Evolutionary conservation across 805 yeast species (phyloP), one percentile per base, ranked within the genome.

Genomic region (Citeromyces matritensis): DNA sequence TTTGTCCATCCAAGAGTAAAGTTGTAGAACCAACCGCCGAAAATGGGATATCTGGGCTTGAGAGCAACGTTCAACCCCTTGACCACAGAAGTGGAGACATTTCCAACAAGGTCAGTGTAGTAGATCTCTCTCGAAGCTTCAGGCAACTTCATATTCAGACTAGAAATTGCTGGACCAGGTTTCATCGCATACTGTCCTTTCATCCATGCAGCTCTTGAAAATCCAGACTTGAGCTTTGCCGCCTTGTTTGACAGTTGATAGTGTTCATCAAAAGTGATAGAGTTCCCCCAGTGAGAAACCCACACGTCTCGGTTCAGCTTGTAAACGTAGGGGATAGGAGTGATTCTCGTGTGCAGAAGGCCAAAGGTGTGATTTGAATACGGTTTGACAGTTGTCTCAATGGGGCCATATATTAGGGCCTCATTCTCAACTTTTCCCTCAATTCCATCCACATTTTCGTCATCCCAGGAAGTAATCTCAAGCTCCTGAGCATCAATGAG

Each of bases 1-100:
- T 72, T 68, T 31, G 76, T 70, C 95, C 95, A 91, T n/a, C 97
- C 97, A 42, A 88, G 54, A 14, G 97, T 91, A 63, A 83, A 91
- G 56, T 88, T 84, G 56, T 84, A 88, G 45, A 75, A 67, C 98
- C 98, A 91, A 27, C 86, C 93, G 30, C 98, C 98, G 54, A 83
- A 81, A 5, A 91, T 51, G n/a, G 98, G 98, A 60, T 63, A 91
- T 51, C 98, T 69, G 35, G 97, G 97, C 45, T 67, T 70, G 40
- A 91, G 51, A 24, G 75, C 58, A 30, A 83, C 55, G 37, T 57
- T 54, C 27, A 64, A 53, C 27, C 54, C 53, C 4, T 55, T 47
- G 15, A 57, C 37, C 38, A 60, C 58, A 31, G 79, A 77, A 3
- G 96, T 81, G 5, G 95, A 76, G 9, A 88, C 95, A 55, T 83